These are phyloP conservation scores for Leccinellum albellum DNA, from an alignment of 768 basidiomycete species.

Conservation along the genomic window DNA sequence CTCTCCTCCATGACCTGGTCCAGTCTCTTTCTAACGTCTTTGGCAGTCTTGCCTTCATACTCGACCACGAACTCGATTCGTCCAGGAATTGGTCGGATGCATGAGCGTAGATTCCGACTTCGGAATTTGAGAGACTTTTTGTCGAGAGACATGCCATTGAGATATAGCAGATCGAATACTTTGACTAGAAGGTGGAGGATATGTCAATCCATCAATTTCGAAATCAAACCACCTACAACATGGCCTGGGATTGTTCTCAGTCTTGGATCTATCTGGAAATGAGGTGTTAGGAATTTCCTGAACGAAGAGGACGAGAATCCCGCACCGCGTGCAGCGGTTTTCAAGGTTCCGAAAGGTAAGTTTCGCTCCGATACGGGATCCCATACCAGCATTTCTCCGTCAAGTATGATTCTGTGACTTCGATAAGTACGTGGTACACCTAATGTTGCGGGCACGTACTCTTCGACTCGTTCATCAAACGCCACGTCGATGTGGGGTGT, in stretches of 20 bases:
- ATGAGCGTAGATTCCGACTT: slow-evolving; percentile 70
- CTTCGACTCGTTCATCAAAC: slow-evolving; percentile 71
- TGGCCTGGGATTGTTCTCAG: slow-evolving; percentile 73
- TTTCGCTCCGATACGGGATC: slow-evolving; percentile 87
- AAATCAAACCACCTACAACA: slow-evolving; percentile 62
- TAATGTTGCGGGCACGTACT: slow-evolving; percentile 48
- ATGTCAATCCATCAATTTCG: background rate
- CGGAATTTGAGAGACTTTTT: slow-evolving; percentile 69
- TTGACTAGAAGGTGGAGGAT: slow-evolving; percentile 63
- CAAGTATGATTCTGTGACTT: slow-evolving; percentile 73
- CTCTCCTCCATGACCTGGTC: slow-evolving; percentile 78
- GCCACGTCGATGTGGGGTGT: slow-evolving; percentile 81
- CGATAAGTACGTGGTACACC: slow-evolving; percentile 6
- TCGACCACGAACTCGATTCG: slow-evolving; percentile 77
- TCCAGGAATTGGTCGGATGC: slow-evolving; percentile 66
- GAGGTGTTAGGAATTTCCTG: background rate
- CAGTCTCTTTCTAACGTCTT: slow-evolving; percentile 79
- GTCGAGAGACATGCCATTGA: slow-evolving; percentile 79
- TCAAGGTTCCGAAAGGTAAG: slow-evolving; percentile 89
- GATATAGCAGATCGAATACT: slow-evolving; percentile 88
- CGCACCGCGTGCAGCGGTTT: slow-evolving; percentile 84
- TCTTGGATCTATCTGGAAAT: slow-evolving; percentile 61
- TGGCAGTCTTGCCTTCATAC: slow-evolving; percentile 69
- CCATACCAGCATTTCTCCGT: slow-evolving; percentile 99
- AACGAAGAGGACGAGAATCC: background rate